Evolutionary conservation across 176 grass and related monocot genomes (phyloP).

Genomic region (Phyllostachys edulis): DNA sequence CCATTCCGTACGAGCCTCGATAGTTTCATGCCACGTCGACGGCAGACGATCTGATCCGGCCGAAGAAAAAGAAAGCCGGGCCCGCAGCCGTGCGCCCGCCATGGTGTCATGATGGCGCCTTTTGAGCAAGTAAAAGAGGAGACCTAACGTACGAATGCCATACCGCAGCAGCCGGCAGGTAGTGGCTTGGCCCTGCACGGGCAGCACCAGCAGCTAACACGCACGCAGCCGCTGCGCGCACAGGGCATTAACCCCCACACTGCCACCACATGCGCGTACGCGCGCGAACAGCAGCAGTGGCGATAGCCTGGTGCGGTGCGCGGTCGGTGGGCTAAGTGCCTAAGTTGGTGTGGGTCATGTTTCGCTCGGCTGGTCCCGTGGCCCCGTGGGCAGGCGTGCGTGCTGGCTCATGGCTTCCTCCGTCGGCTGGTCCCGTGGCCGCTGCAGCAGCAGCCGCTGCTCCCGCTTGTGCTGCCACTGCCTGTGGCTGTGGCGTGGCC

Average conservation of each 20-base stretch:
- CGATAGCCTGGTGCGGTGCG: neutral
- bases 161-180: neutral
- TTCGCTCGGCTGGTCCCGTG: neutral
- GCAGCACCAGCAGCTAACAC: neutral
- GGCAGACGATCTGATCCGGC: neutral
- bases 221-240: neutral
- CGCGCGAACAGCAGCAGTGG: neutral
- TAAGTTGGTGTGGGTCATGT: neutral
- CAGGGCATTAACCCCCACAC: neutral
- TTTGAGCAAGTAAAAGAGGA: slow-evolving; percentile 11
- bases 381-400: too few relatives aligned
- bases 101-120: slow-evolving; percentile 38
- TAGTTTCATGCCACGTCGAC: neutral
- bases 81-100: neutral
- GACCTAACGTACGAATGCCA: neutral
- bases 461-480: too few relatives aligned
- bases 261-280: neutral
- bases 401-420: neutral
- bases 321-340: neutral
- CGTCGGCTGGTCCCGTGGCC: neutral
- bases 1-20: neutral
- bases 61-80: neutral
- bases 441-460: neutral
- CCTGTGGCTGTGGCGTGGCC: neutral
- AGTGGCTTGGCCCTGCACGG: neutral